Base-by-base conservation (phyloP, 805 yeast species). In the Diddensiella transvaalensis region DNA sequence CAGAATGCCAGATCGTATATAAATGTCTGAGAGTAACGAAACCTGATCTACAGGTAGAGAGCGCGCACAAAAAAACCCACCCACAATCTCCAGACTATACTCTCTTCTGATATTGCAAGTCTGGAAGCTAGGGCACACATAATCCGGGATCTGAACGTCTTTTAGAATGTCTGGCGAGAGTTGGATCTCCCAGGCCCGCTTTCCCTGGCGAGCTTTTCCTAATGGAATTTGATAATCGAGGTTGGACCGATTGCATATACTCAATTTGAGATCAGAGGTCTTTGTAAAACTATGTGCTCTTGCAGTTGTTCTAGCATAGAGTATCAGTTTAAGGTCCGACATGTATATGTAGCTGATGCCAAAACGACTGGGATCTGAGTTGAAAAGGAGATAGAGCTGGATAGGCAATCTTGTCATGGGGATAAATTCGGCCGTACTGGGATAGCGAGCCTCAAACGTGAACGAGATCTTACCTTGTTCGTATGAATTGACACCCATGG, bases 31-130 rank as follows among this genome's bases (percentile, higher is more conserved):
- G 13, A 44, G 13, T 19, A 57, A 37, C n/a, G 49, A 40, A 5
- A 50, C 61, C 33, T 50, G 49, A 30, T 56, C 55, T 4, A 39
- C 30, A 10, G 46, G 42, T 8, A 33, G 17, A 2, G 26, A 17
- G 21, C 47, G 51, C n/a, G 21, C 35, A 22, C 48, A 41, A 15
- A 26, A 13, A 23, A 72, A 55, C 1, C 70, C 72, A 3, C 63
- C 68, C 1, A 55, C 53, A 10, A 76, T 57, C 33, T 57, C 61
- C 36, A 78, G 46, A 3, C 57, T 52, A 56, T 79, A 78, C n/a
- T 50, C 54, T 33, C 85, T 68, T 8, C 67, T 58, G 19, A 83
- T 70, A 56, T 80, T 81, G 57, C 86, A 80, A 3, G 81, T 73
- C 22, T 60, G 62, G 60, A 83, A 83, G 17, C 76, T 63, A 1